Percentiles rank a stretch among this genome's conserved stretches.
Evolutionary conservation across 129 eudicot species (phyloP).

Genomic region (Saposhnikovia divaricata): DNA sequence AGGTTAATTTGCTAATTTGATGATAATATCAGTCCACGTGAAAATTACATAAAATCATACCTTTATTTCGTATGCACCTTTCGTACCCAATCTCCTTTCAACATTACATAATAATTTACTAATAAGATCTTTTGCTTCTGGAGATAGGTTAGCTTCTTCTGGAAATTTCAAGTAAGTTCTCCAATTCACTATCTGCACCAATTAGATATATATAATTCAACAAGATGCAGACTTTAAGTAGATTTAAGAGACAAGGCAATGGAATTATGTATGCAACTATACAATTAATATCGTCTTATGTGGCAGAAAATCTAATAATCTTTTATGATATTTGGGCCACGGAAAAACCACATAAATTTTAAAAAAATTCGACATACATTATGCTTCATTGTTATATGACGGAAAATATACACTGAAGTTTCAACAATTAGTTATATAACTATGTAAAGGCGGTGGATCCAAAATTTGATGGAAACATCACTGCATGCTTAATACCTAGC

Average conservation of each 20-base stretch:
- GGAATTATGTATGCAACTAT: not conserved
- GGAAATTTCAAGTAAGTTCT: constrained; percentile 95
- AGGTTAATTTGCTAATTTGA: constrained; percentile 8
- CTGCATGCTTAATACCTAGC: not conserved
- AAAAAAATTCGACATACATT: not conserved
- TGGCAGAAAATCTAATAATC: not conserved
- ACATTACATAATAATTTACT: constrained; percentile 92
- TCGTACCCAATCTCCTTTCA: constrained; percentile 90
- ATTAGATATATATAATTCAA: constrained; percentile 1
- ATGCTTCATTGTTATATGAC: not conserved
- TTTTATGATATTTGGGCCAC: not conserved
- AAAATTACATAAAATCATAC: constrained; percentile 29
- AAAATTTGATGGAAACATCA: not conserved
- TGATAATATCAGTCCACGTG: constrained; percentile 2
- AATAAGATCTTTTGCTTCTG: constrained; percentile 93
- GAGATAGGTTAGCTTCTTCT: constrained; percentile 85
- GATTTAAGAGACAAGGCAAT: not conserved
- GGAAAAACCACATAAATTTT: not conserved
- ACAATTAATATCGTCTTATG: not conserved
- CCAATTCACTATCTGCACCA: constrained; percentile 89
- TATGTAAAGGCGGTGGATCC: not conserved
- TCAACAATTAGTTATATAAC: not conserved
- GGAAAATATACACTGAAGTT: not conserved
- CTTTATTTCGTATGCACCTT: constrained; percentile 96
- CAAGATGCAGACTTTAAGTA: not conserved